Conservation (phyloP, 1,139 yeast species). For the Blastobotrys aristatus region DNA sequence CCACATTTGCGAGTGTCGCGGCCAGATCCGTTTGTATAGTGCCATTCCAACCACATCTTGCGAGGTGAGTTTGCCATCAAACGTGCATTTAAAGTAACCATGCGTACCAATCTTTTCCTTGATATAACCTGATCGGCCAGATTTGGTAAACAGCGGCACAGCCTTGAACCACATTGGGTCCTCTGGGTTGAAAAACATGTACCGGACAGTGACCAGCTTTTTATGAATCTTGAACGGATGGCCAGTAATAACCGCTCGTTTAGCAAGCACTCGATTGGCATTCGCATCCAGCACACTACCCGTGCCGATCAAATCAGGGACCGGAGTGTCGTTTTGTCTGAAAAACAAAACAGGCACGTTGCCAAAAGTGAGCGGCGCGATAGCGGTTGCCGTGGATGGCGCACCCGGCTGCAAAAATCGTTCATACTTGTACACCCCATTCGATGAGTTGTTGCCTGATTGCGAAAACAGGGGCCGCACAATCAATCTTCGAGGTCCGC, state of each 20-base stretch:
- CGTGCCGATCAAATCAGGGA: slow-evolving; percentile 72
- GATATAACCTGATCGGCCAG: slow-evolving; percentile 89
- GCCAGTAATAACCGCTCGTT: slow-evolving; percentile 87
- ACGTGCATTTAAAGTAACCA: slow-evolving; percentile 94
- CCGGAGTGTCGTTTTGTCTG: slow-evolving; percentile 51
- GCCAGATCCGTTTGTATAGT: slow-evolving; percentile 91
- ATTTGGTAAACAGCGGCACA: slow-evolving; percentile 85
- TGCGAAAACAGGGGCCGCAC: slow-evolving; percentile 83
- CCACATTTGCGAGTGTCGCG: slow-evolving; percentile 33
- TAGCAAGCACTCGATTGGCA: slow-evolving; percentile 76
- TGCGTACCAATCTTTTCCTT: slow-evolving; percentile 97
- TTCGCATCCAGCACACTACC: slow-evolving; percentile 89
- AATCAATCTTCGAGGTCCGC: slow-evolving; percentile 87
- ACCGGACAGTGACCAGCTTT: slow-evolving; percentile 83
- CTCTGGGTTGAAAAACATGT: slow-evolving; percentile 92
- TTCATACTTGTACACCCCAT: slow-evolving; percentile 84
- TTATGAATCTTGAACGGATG: slow-evolving; percentile 95
- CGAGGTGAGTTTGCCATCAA: slow-evolving; percentile 84
- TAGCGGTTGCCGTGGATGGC: slow-evolving; percentile 73
- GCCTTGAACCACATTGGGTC: slow-evolving; percentile 90
- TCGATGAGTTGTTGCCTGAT: slow-evolving; percentile 62
- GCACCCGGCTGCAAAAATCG: slow-evolving; percentile 79
- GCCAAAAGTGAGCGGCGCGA: slow-evolving; percentile 84
- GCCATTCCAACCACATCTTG: slow-evolving; percentile 96
- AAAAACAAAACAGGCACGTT: slow-evolving; percentile 43